phyloP scores from a whole-genome alignment of 345 rosid species.

The Hypericum androsaemum region DNA sequence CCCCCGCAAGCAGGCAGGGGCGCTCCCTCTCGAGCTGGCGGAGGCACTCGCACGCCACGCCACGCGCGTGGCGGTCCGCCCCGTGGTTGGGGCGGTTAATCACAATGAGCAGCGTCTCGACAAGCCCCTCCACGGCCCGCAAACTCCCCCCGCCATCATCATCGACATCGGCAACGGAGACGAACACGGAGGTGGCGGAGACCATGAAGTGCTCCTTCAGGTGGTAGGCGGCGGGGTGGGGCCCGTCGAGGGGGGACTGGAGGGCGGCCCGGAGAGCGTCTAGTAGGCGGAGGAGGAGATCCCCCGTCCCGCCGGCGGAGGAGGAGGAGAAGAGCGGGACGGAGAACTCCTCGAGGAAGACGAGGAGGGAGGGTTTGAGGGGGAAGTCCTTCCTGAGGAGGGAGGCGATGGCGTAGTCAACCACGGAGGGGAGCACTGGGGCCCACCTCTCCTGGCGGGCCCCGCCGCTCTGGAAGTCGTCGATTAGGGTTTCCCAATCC shows the following conservation, averaged over 20 bases:
- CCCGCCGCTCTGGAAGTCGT: slow-evolving; percentile 66
- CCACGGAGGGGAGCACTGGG: slow-evolving; percentile 26
- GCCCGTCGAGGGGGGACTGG: slow-evolving; percentile 58
- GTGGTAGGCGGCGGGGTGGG: slow-evolving; percentile 29
- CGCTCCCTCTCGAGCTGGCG: slow-evolving; percentile 67
- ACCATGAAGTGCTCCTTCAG: slow-evolving; percentile 80
- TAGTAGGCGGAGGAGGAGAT: slow-evolving; percentile 41
- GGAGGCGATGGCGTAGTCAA: slow-evolving; percentile 54
- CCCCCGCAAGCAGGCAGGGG: slow-evolving; percentile 69
- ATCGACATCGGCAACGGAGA: slow-evolving; percentile 38
- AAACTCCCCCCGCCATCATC: too few relatives aligned
- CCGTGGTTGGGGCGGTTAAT: slow-evolving; percentile 88
- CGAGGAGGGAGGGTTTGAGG: slow-evolving; percentile 54
- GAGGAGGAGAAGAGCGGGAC: slow-evolving; percentile 26
- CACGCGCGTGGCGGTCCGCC: slow-evolving; percentile 70
- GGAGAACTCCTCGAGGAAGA: slow-evolving; percentile 35
- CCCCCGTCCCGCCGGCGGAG: slow-evolving; percentile 39
- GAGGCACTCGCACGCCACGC: slow-evolving; percentile 75
- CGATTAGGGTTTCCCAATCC: slow-evolving; percentile 77
- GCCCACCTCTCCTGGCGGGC: slow-evolving; percentile 46
- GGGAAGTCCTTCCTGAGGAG: slow-evolving; percentile 62
- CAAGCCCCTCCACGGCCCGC: slow-evolving; percentile 38
- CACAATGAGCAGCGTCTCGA: slow-evolving; percentile 58
- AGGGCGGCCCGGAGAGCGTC: slow-evolving; percentile 53
- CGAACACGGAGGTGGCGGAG: slow-evolving; percentile 61